Evolutionary conservation across 2,329 filamentous ascomycete genomes (phyloP).

Genomic region (Trichoderma sp.): DNA sequence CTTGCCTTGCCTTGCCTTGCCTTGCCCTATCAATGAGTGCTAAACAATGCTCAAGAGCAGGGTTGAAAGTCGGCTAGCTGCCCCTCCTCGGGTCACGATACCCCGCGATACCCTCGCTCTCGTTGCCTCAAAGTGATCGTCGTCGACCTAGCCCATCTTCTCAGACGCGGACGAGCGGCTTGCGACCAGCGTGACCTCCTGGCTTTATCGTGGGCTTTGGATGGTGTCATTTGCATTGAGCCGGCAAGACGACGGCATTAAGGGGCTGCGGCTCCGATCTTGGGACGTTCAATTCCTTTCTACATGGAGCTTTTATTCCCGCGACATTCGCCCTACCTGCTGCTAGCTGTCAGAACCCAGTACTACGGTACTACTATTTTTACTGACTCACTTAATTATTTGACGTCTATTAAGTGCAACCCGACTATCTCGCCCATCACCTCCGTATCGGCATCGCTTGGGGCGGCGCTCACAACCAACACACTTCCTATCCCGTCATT

Average conservation of each 20-base stretch:
- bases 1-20: neutral
- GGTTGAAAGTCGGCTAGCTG: neutral
- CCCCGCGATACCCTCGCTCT: conserved; percentile 12
- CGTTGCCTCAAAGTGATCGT: neutral
- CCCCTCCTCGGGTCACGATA: conserved; percentile 14
- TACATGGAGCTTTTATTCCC: neutral
- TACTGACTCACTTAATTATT: too few relatives aligned
- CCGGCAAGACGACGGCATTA: conserved; percentile 14
- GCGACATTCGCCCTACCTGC: neutral
- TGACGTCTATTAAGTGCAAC: neutral
- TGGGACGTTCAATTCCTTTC: neutral
- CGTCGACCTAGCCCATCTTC: neutral
- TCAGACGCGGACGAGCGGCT: neutral
- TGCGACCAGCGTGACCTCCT: neutral
- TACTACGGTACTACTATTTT: neutral
- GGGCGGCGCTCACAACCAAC: neutral
- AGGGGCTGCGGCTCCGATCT: conserved; percentile 11
- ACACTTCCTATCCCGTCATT: neutral
- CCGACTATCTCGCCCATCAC: neutral
- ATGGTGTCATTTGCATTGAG: conserved; percentile 8
- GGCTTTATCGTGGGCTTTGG: neutral
- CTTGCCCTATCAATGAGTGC: neutral
- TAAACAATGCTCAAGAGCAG: neutral
- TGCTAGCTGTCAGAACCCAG: neutral
- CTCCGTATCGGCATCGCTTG: neutral